Conservation (phyloP, 2,329 filamentous ascomycete genomes). For the Sarocladiaceae sp. region DNA sequence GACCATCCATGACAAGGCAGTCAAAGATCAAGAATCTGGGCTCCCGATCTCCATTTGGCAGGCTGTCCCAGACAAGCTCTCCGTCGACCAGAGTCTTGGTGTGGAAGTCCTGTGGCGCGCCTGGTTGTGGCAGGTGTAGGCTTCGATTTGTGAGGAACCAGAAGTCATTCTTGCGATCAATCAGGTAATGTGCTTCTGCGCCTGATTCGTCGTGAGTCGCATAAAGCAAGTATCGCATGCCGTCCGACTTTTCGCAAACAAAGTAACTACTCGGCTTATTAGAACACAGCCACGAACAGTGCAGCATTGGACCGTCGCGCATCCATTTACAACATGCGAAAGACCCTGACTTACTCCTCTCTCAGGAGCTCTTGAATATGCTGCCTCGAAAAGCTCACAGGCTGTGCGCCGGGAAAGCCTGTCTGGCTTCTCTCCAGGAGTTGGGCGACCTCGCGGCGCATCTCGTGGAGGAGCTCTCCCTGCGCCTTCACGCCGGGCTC, state of each 20-base stretch:
- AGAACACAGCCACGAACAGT: neutral
- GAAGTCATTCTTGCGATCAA: conserved; percentile 97
- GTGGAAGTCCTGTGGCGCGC: conserved; percentile 62
- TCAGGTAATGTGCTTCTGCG: conserved; percentile 77
- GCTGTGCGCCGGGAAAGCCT: conserved; percentile 86
- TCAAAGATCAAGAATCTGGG: conserved; percentile 92
- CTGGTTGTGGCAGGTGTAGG: conserved; percentile 75
- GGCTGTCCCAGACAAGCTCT: conserved; percentile 84
- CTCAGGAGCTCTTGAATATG: conserved; percentile 79
- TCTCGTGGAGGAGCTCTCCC: conserved; percentile 51
- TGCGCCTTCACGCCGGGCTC: conserved; percentile 64
- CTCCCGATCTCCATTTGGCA: conserved; percentile 61
- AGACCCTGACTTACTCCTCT: conserved; percentile 56
- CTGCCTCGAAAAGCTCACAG: conserved; percentile 80
- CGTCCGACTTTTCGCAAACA: conserved; percentile 97
- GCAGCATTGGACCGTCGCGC: neutral
- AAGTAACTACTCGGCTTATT: conserved; percentile 63
- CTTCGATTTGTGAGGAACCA: conserved; percentile 69
- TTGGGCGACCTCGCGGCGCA: conserved; percentile 69
- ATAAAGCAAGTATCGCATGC: conserved; percentile 92
- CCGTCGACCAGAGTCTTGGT: conserved; percentile 82
- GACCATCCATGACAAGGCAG: conserved; percentile 76
- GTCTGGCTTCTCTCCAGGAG: conserved; percentile 67
- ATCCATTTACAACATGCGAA: neutral
- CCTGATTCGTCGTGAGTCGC: conserved; percentile 62